Evolutionary conservation across 2,329 filamentous ascomycete genomes (phyloP), one percentile per base, ranked within the genome.

Genomic region (Huntiella savannae): DNA sequence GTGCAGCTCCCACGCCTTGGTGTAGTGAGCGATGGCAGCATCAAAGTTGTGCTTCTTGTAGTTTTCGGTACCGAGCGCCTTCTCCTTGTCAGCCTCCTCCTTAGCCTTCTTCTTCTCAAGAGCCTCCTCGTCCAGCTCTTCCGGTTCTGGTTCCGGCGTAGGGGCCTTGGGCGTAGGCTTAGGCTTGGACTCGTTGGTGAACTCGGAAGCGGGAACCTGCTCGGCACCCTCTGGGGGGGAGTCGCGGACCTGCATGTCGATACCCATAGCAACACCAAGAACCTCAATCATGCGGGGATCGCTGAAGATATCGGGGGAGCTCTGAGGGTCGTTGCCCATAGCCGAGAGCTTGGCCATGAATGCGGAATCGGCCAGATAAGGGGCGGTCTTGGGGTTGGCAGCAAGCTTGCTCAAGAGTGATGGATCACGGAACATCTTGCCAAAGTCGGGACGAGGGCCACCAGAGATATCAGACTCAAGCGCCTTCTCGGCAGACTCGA

Each of bases 11-110:
- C 91, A 98, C 0, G 91, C 91, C 62, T 93, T 92, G 60, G 63
- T 74, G 70, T 98, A 98, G 67, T 98, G 85, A 59, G 79, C 76
- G 56, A 98, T 95, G 43, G 91, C 91, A 58, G 82, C 77, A 56
- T 96, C 91, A 54, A 98, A 95, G 59, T 95, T 79, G 55, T 85
- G 80, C 75, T 96, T 96, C 79, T 98, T 98, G 73, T 98, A 98
- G 62, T 80, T 79, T 55, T 91, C 85, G 11, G 88, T 98, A 49
- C 91, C 91, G 48, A 92, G 69, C 28, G 79, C 82, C 75, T 98
- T 98, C 65, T 95, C 82, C 60, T 86, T 83, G 56, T 98, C 91
- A 39, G 87, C 91, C 52, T 82, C 84, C 57, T 80, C 83, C 69
- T 96, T 93, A 36, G 85, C 84, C 69, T 91, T 83, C 65, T 82